Evolutionary conservation across 2,329 filamentous ascomycete genomes (phyloP), one percentile per base, ranked within the genome.

Genomic region (Clarireedia hainanense): DNA sequence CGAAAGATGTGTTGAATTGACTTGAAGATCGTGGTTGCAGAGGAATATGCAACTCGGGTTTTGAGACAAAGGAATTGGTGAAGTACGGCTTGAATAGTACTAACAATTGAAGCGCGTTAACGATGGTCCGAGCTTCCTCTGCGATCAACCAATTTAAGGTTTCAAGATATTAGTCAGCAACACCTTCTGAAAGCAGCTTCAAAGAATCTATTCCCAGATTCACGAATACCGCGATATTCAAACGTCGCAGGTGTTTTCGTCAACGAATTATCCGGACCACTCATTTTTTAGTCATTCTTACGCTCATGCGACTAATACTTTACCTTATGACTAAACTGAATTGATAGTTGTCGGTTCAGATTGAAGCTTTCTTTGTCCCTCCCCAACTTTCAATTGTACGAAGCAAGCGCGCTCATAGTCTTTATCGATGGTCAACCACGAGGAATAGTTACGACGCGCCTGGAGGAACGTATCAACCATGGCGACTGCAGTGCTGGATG

Each of bases 401-500:
- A 42, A 55, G 46, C 17, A 50, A 55, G 52, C 46, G 47, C 52
- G 37, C 30, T 50, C 37, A 50, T 26, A 37, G 36, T 9, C 20
- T 37, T 26, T 36, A 40, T 47, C 30, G 37, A 58, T 58, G 56
- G 17, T 58, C 47, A 20, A 43, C 45, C 47, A 42, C 42, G 23
- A 47, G 48, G 52, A 30, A 52, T 37, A 52, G 17, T 50, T 26
- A 30, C 34, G 24, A 47, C 50, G 15, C 6, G 52, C 51, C 36
- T 37, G 55, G 45, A 57, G 51, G 47, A 52, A 40, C 9, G 37
- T 49, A 24, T 45, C 58, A 67, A 74, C 64, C 63, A 86, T 86
- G 83, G 81, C 79, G 72, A 76, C 75, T 66, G 76, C 76, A 60
- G 75, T 72, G 62, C 73, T 91, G 67, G 88, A 92, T 74, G 75